A percentile compares a stretch with the other conserved stretches of the same genome.
These are phyloP conservation scores for Scenedesmus sp. DNA, from an alignment of 163 green algal species.

Conservation along the genomic window DNA sequence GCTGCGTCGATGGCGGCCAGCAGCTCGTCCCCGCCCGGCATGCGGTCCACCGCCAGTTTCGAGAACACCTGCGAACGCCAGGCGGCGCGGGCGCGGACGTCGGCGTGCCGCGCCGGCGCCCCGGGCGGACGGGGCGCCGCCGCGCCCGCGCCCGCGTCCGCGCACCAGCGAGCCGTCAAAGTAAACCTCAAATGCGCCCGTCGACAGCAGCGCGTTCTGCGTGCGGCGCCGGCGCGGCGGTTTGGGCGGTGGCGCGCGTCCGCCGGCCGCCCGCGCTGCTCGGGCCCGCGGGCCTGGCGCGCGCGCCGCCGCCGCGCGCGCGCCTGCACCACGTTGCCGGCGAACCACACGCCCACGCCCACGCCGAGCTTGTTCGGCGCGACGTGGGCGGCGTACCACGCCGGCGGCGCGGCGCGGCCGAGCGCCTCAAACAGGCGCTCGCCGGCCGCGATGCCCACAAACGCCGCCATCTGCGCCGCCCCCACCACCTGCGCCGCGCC, in stretches of 20 bases:
- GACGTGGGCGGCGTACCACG: conserved; percentile 42
- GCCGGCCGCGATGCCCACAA: conserved; percentile 44
- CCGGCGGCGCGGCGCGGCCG: conserved; percentile 7
- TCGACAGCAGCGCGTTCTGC: conserved; percentile 52
- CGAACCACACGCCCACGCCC: conserved; percentile 52
- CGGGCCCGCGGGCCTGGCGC: too few relatives aligned
- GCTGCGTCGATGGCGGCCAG: conserved; percentile 36
- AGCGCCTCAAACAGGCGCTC: conserved; percentile 27
- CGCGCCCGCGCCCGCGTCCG: neutral
- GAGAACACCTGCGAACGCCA: conserved; percentile 46
- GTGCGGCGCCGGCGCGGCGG: too few relatives aligned
- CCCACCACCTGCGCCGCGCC: conserved; percentile 17
- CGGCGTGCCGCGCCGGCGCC: neutral
- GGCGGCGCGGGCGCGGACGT: neutral
- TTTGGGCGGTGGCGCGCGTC: too few relatives aligned
- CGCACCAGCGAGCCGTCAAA: conserved; percentile 58
- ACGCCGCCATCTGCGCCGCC: conserved; percentile 32
- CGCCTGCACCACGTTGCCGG: conserved; percentile 56
- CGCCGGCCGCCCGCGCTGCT: too few relatives aligned
- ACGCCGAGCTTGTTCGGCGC: conserved; percentile 39
- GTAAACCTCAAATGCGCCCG: conserved; percentile 65
- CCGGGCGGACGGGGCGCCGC: neutral
- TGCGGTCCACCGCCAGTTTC: conserved; percentile 40
- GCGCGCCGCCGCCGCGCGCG: too few relatives aligned
- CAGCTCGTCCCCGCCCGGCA: conserved; percentile 43